A percentile compares a stretch with the other conserved stretches of the same genome.
Evolutionary conservation across 768 basidiomycete genomes (phyloP).

Genomic region (Dentipellis sp.): DNA sequence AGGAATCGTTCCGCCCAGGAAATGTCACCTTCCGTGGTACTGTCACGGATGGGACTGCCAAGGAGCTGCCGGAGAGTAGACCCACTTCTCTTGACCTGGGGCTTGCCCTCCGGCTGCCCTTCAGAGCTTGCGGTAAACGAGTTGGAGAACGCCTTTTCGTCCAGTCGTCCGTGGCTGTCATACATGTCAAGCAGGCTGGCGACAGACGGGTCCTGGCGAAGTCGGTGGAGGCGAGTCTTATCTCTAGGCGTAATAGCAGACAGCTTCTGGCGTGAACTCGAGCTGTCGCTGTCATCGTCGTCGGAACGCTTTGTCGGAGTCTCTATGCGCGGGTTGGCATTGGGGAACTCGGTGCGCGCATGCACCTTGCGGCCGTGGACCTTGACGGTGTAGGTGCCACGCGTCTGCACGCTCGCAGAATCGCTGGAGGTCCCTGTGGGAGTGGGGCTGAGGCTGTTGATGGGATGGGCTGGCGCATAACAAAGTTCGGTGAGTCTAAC

Average conservation of each 20-base stretch:
- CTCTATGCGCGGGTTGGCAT: conserved; percentile 40
- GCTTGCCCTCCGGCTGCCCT: conserved; percentile 29
- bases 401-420: conserved; percentile 40
- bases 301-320: conserved; percentile 13
- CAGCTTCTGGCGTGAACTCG: conserved; percentile 21
- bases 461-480: conserved; percentile 38
- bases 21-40: conserved; percentile 57
- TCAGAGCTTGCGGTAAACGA: conserved; percentile 26
- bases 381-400: conserved; percentile 66
- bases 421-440: conserved; percentile 44
- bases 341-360: conserved; percentile 55
- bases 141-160: conserved; percentile 57
- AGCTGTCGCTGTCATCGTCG: conserved; percentile 14
- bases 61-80: conserved; percentile 71
- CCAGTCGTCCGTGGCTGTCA: conserved; percentile 60
- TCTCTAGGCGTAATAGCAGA: conserved; percentile 34
- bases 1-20: conserved; percentile 78
- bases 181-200: conserved; percentile 66
- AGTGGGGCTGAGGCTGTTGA: conserved; percentile 43
- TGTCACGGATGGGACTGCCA: conserved; percentile 39
- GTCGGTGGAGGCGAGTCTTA: conserved; percentile 41
- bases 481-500: conserved; percentile 1
- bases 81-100: conserved; percentile 51
- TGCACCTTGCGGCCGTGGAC: conserved; percentile 54
- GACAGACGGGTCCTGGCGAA: conserved; percentile 74